A percentile compares a stretch with the other conserved stretches of the same genome.
Conservation (phyloP, 2,329 filamentous ascomycete species). For the Fusarium sp. region DNA sequence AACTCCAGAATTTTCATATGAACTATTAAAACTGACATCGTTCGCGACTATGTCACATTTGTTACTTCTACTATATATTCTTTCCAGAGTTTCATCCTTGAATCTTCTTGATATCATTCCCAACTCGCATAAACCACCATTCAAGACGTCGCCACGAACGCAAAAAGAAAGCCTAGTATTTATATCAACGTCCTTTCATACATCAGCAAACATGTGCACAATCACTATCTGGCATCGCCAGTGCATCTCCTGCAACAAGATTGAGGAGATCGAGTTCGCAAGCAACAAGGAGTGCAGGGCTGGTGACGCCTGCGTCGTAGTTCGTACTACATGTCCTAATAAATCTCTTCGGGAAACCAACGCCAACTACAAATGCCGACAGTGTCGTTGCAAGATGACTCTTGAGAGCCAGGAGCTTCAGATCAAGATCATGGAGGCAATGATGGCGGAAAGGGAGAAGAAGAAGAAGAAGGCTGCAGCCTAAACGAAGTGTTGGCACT, state of each 20-base stretch:
- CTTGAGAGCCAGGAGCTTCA: background rate
- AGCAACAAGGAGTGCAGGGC: background rate
- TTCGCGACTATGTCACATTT: too few species aligned
- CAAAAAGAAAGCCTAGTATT: too few species aligned
- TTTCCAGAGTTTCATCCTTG: too few species aligned
- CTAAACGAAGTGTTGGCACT: background rate
- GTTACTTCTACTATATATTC: too few species aligned
- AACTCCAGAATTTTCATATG: too few species aligned
- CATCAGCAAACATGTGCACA: background rate
- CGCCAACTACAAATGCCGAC: slow-evolving; percentile 8
- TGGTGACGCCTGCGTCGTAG: too few species aligned
- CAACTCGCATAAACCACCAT: too few species aligned
- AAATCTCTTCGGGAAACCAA: background rate
- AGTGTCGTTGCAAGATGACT: slow-evolving; percentile 2
- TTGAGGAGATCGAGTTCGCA: background rate
- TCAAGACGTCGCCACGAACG: too few species aligned
- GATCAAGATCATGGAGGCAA: background rate
- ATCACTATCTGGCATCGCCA: slow-evolving; percentile 7
- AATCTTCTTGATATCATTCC: too few species aligned
- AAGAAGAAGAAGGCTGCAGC: background rate
- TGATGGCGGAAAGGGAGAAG: background rate
- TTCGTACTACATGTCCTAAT: background rate
- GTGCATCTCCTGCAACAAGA: background rate
- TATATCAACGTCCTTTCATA: background rate
- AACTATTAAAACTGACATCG: too few species aligned